A percentile compares a stretch with the other conserved stretches of the same genome.
Conservation (phyloP, 2,329 filamentous ascomycete species). For the Basipetospora sp. region DNA sequence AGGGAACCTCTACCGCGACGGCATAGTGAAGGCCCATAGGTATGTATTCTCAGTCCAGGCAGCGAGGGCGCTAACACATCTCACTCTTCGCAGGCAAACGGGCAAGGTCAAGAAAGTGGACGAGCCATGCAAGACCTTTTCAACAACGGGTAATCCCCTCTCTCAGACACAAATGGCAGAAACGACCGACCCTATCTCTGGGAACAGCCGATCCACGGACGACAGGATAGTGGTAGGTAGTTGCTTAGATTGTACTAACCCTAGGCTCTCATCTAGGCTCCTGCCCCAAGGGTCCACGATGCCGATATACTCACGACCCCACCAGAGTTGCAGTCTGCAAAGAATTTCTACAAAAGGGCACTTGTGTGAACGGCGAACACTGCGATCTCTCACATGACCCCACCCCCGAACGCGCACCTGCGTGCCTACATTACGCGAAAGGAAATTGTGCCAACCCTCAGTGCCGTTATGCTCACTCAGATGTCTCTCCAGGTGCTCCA, state of each 20-base stretch:
- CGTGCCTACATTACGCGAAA: constrained; percentile 78
- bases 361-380: constrained; percentile 59
- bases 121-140: constrained; percentile 59
- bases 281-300: constrained; percentile 67
- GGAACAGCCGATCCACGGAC: neutral
- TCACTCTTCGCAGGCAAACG: constrained; percentile 25
- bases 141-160: constrained; percentile 51
- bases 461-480: constrained; percentile 77
- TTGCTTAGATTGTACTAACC: constrained; percentile 6
- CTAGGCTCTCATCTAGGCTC: constrained; percentile 52
- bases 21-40: constrained; percentile 61
- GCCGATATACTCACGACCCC: constrained; percentile 71
- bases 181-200: neutral
- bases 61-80: constrained; percentile 23
- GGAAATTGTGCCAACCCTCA: constrained; percentile 76
- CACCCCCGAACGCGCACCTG: constrained; percentile 67
- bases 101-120: constrained; percentile 51
- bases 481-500: constrained; percentile 58
- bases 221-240: constrained; percentile 2
- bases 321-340: constrained; percentile 83
- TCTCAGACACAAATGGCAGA: constrained; percentile 15
- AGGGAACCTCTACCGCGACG: constrained; percentile 69
- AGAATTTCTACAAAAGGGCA: constrained; percentile 64
- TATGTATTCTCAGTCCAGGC: constrained; percentile 30
- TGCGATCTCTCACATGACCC: constrained; percentile 88